Conservation (phyloP, 2,329 filamentous ascomycete species). For the Penicillium verrucosum region DNA sequence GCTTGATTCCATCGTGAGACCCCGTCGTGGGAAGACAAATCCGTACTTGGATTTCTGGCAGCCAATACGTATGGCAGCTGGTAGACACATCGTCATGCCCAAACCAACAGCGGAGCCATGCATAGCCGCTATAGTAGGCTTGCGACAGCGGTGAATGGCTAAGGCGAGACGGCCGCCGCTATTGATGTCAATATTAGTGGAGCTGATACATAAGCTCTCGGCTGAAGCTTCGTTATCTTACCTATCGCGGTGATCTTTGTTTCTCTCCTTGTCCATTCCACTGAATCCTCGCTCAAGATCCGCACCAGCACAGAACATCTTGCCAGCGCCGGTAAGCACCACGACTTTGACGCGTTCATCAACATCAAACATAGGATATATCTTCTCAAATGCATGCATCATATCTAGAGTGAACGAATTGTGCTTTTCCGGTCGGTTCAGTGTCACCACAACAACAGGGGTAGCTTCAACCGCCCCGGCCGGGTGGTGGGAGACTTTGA, state of each 20-base stretch:
- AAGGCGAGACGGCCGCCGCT: slow-evolving; percentile 4
- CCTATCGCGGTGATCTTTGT: slow-evolving; percentile 1
- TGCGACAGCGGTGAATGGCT: slow-evolving; percentile 2
- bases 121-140: slow-evolving; percentile 4
- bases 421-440: slow-evolving; percentile 54
- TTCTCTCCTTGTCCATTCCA: slow-evolving; percentile 1
- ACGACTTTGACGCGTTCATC: slow-evolving; percentile 10
- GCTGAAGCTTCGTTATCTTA: neutral
- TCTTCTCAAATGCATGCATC: slow-evolving; percentile 41
- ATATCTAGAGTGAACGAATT: slow-evolving; percentile 55
- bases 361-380: slow-evolving; percentile 2
- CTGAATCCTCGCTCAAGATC: slow-evolving; percentile 8
- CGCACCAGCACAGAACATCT: slow-evolving; percentile 6
- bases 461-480: slow-evolving; percentile 47
- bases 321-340: slow-evolving; percentile 9
- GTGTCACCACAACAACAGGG: slow-evolving; percentile 46
- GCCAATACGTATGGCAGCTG: slow-evolving; percentile 1
- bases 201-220: neutral
- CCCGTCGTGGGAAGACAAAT: slow-evolving; percentile 7
- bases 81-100: slow-evolving; percentile 4
- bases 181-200: neutral
- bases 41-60: slow-evolving; percentile 6
- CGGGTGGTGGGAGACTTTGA: slow-evolving; percentile 35
- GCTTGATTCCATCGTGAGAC: slow-evolving; percentile 9
- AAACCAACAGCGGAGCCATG: slow-evolving; percentile 1